Evolutionary conservation across 768 basidiomycete species (phyloP).

Genomic region (Tulasnella sp.): DNA sequence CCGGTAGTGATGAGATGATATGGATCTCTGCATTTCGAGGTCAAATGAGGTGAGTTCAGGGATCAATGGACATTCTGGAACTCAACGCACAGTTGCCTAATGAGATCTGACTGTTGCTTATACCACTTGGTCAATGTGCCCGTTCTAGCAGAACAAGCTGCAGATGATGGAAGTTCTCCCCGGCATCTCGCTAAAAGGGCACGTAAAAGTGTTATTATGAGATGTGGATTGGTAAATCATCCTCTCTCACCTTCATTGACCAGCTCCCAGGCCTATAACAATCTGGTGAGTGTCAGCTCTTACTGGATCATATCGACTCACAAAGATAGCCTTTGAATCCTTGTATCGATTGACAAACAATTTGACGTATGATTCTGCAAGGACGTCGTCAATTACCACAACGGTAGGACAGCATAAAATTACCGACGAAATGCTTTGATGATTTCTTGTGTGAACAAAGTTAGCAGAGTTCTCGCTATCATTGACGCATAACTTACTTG

Average conservation of each 20-base stretch:
- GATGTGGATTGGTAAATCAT: too few relatives aligned
- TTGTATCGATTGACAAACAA: conserved; percentile 14
- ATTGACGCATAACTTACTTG: not conserved
- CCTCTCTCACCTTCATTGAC: too few relatives aligned
- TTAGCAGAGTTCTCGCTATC: too few relatives aligned
- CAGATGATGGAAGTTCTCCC: conserved; percentile 32
- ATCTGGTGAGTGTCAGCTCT: not conserved
- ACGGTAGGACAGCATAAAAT: not conserved
- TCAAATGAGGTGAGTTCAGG: not conserved
- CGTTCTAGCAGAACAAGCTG: conserved; percentile 35
- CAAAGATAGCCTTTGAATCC: conserved; percentile 10
- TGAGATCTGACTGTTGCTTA: conserved; percentile 37
- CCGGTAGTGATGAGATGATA: conserved; percentile 43
- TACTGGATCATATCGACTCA: not conserved
- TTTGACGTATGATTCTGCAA: conserved; percentile 23
- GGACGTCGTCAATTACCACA: not conserved
- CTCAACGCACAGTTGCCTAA: conserved; percentile 38
- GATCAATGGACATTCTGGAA: not conserved
- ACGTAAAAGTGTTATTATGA: too few relatives aligned
- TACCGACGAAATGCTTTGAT: too few relatives aligned
- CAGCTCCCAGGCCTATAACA: not conserved
- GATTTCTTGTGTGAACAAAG: too few relatives aligned
- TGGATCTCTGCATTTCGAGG: conserved; percentile 30
- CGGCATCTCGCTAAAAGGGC: conserved; percentile 2
- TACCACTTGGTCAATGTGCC: conserved; percentile 40